Base-by-base conservation (phyloP, 768 basidiomycete genomes). In the Cystoderma amianthinum region DNA sequence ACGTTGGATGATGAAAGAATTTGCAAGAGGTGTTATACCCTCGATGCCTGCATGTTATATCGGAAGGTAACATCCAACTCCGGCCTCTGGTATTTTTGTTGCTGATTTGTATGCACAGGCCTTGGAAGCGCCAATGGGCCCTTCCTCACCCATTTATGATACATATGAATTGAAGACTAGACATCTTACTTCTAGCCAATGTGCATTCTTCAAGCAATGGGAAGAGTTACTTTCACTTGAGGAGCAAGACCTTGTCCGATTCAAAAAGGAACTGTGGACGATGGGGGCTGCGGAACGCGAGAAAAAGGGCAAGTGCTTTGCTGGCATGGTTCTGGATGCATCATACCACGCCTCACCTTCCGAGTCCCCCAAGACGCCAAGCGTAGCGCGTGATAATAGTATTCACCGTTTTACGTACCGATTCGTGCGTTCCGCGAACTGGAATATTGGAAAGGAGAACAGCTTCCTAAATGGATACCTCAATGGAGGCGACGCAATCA, bases 21-120 rank as follows among this genome's bases (percentile, higher is more conserved):
- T 9, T 99, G 96, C 59, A 78, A 80, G 55, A 74, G 68, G 37
- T 98, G 96, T 54, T 97, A 82, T 55, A 71, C 76, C 0, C 61
- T 87, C 4, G 90, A 99, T 52, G 72, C 80, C 2, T 98, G 96
- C 60, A 92, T 97, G 85, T 69, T 99, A 9, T 98, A 93, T 63
- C 84, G 95, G 33, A 87, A 85, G 72, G 89, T 82, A 45, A 28
- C 25, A 28, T 7, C n/a, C n/a, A 7, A 7, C 25, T 28, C n/a
- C n/a, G n/a, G n/a, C n/a, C n/a, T n/a, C n/a, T n/a, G n/a, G n/a
- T n/a, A n/a, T n/a, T n/a, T 30, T 30, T 30, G 10, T 30, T 9
- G 15, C 15, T 30, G 9, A 15, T 9, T 30, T 21, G 63, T 35
- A 33, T 7, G 43, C 41, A 15, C 42, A 88, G 84, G 76, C 85